phyloP scores from a whole-genome alignment of 176 grass and related monocot genomes.

The Carex littledalei region DNA sequence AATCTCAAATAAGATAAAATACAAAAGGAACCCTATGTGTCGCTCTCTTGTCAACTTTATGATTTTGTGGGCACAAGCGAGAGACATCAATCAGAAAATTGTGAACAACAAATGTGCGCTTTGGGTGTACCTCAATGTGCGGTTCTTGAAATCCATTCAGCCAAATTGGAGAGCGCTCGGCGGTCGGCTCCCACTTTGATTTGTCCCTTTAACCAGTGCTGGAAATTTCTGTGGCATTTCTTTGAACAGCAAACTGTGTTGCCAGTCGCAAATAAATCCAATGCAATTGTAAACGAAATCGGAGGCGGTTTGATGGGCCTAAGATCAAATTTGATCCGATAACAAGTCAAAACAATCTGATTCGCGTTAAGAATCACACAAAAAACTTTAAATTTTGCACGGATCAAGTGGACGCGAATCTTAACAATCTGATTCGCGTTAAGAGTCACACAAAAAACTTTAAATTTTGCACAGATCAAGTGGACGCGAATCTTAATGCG shows the following conservation, averaged over 20 bases:
- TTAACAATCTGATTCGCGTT: no score
- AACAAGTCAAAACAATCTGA: no score
- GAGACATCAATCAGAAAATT: slow-evolving; percentile 6
- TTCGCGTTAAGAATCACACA: no score
- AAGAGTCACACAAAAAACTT: no score
- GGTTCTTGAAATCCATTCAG: background rate
- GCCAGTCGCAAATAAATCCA: background rate
- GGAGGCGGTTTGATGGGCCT: no score
- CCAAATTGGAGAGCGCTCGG: background rate
- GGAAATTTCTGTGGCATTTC: background rate
- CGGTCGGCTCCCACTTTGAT: background rate
- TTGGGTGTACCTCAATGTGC: background rate
- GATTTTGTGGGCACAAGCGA: slow-evolving; percentile 13
- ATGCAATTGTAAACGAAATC: no score
- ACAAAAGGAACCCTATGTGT: background rate
- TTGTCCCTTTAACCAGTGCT: background rate
- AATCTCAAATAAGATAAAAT: background rate
- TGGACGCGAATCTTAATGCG: no score
- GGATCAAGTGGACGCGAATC: no score
- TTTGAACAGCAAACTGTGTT: background rate
- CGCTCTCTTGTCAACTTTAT: background rate
- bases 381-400: no score
- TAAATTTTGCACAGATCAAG: no score
- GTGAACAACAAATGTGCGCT: slow-evolving; percentile 2
- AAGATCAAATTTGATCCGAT: no score